phyloP scores from a whole-genome alignment of 2,329 filamentous ascomycete genomes.

The Westerdykella sp. region DNA sequence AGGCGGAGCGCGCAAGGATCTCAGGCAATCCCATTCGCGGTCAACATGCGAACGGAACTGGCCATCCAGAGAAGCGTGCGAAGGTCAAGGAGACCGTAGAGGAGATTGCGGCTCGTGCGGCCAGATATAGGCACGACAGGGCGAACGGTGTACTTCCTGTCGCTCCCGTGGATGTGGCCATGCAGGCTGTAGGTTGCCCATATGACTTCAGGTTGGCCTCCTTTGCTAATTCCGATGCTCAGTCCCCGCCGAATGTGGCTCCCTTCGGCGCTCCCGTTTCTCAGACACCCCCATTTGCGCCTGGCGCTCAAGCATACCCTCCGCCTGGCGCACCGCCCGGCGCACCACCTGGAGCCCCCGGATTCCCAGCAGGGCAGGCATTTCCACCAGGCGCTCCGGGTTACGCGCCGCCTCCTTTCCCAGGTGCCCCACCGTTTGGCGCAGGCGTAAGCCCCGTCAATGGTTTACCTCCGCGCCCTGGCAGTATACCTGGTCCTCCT shows the following conservation, averaged over 20 bases:
- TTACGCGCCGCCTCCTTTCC: constrained; percentile 21
- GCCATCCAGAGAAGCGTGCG: constrained; percentile 49
- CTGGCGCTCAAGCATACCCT: constrained; percentile 16
- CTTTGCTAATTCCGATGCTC: constrained; percentile 7
- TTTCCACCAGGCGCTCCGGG: constrained; percentile 22
- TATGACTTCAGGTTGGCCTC: not conserved
- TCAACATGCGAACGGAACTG: constrained; percentile 34
- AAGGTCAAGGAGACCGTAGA: constrained; percentile 65
- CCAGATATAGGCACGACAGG: constrained; percentile 39
- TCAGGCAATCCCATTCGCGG: constrained; percentile 75
- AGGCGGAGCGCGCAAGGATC: constrained; percentile 71
- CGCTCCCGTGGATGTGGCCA: constrained; percentile 44
- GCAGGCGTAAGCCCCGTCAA: constrained; percentile 29
- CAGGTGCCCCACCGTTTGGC: constrained; percentile 12
- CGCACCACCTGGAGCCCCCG: constrained; percentile 11
- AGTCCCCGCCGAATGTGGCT: constrained; percentile 19
- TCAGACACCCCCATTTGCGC: constrained; percentile 5
- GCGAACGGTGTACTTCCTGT: constrained; percentile 38
- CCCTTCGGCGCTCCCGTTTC: constrained; percentile 11
- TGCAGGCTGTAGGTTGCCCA: constrained; percentile 37
- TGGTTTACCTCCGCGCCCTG: constrained; percentile 37
- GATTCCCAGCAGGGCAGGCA: constrained; percentile 24
- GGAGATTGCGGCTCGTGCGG: constrained; percentile 73
- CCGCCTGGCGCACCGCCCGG: constrained; percentile 31
- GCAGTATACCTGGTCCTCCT: constrained; percentile 39